These are phyloP conservation scores for Rhodamnia argentea DNA, from an alignment of 345 rosid species.

Conservation along the genomic window DNA sequence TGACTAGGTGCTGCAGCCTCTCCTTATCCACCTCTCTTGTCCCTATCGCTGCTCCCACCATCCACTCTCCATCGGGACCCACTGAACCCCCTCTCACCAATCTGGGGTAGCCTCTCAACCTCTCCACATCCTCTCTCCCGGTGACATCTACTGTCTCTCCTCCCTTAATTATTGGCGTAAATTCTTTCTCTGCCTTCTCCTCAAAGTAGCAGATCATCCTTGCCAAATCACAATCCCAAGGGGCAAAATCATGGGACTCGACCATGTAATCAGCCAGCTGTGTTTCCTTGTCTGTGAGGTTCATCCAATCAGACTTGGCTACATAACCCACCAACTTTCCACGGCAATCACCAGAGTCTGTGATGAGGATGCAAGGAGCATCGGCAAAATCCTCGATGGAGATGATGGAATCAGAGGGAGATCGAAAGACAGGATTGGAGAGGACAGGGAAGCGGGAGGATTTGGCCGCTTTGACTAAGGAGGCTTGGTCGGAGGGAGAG, in stretches of 20 bases:
- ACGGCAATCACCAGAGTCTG: conserved; percentile 26
- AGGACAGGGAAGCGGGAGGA: conserved; percentile 57
- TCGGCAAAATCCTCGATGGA: conserved; percentile 1
- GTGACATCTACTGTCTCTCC: conserved; percentile 58
- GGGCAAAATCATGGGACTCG: conserved; percentile 26
- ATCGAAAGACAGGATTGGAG: conserved; percentile 32
- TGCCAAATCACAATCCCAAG: conserved; percentile 48
- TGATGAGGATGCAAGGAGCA: conserved; percentile 3
- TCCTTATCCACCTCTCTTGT: conserved; percentile 72
- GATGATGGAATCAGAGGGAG: conserved; percentile 6
- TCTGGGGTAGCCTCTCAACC: conserved; percentile 63
- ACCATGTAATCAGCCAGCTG: conserved; percentile 50
- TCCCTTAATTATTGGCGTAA: conserved; percentile 50
- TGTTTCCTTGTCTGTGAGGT: conserved; percentile 37
- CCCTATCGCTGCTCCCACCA: conserved; percentile 92
- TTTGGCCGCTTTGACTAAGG: conserved; percentile 53
- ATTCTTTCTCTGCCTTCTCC: conserved; percentile 25
- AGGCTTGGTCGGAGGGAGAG: conserved; percentile 51
- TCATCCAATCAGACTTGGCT: conserved; percentile 42
- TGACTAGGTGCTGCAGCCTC: conserved; percentile 70
- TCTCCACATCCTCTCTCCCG: conserved; percentile 59
- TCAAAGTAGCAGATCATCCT: conserved; percentile 35
- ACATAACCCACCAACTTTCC: conserved; percentile 58
- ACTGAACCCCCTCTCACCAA: conserved; percentile 51
- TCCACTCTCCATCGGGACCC: conserved; percentile 72